Evolutionary conservation across 2,329 filamentous ascomycete genomes (phyloP).

Genomic region (Cladophialophora carrionii): DNA sequence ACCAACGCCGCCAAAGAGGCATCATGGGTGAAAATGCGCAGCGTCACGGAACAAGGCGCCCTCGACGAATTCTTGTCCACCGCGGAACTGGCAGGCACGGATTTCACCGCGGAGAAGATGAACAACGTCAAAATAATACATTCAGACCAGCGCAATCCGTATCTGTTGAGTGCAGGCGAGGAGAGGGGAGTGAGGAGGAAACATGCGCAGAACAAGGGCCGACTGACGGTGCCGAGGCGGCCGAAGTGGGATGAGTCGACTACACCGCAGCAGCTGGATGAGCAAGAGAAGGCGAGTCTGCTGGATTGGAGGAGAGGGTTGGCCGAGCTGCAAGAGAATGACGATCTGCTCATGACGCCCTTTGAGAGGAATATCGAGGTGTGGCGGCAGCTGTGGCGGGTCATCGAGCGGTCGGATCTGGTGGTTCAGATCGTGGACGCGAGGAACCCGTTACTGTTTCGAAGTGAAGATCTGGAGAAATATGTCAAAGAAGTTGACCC

Average conservation of each 20-base stretch:
- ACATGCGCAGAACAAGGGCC: conserved; percentile 76
- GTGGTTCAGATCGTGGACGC: conserved; percentile 99
- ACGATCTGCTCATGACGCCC: conserved; percentile 94
- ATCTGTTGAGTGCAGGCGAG: conserved; percentile 80
- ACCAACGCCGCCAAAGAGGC: conserved; percentile 90
- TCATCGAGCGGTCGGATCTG: conserved; percentile 93
- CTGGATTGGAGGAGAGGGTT: conserved; percentile 86
- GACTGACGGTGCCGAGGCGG: conserved; percentile 84
- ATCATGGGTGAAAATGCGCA: conserved; percentile 98
- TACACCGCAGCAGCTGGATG: conserved; percentile 79
- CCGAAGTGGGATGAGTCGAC: conserved; percentile 87
- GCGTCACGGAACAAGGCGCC: conserved; percentile 93
- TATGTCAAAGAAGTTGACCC: conserved; percentile 93
- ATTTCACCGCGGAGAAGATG: conserved; percentile 98
- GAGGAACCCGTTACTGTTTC: conserved; percentile 88
- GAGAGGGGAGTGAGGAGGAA: conserved; percentile 78
- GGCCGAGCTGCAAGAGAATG: conserved; percentile 89
- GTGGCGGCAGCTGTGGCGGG: conserved; percentile 96
- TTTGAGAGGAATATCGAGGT: conserved; percentile 98
- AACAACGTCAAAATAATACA: conserved; percentile 99
- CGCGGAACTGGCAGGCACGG: conserved; percentile 94
- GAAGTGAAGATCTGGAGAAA: conserved; percentile 86
- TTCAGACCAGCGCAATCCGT: conserved; percentile 93
- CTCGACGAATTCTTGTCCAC: conserved; percentile 96
- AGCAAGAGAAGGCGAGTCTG: conserved; percentile 76